Base-by-base conservation (phyloP, 2,329 filamentous ascomycete genomes). In the Pseudogymnoascus sp. region DNA sequence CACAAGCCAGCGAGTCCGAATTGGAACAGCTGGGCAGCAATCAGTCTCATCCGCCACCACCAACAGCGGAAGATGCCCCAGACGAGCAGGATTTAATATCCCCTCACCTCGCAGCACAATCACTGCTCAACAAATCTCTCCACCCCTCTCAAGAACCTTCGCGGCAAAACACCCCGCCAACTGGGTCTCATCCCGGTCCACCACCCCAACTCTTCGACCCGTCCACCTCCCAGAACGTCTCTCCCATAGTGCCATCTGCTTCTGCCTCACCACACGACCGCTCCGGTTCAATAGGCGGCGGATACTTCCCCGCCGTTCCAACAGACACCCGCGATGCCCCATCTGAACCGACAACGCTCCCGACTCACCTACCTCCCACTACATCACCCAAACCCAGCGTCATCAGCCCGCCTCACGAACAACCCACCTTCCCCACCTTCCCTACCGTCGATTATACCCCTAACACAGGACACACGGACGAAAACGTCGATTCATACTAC, bases 41-140 rank as follows among this genome's bases (percentile, higher is more conserved):
- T 11, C 57, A 58, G 33, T 37, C 33, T 29, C 36, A 39, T n/a
- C 57, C 57, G 24, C 57, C 57, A 31, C 33, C 57, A 26, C 76
- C 83, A 0, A 81, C 80, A 5, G 83, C 87, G 8, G 84, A 87
- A 68, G 82, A 85, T 36, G 79, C 79, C 0, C 79, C 81, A 4
- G 83, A 86, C 63, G 84, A 84, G 57, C 76, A 78, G 37, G 76
- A 80, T 64, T 76, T 77, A 44, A 74, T 79, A 29, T 74, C 77
- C 60, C 69, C 71, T 61, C 72, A 68, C 36, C 70, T 78, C 61
- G 78, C 79, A 15, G 73, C 72, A 37, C 76, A 78, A 64, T 80
- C 80, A 3, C 76, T 74, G n/a, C 70, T 78, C 2, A 74, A 81
- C 65, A 73, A 79, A 63, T 81, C 80, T 1, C 70, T 78, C 63